Base-by-base conservation (phyloP, 192 early-diverging fungal species). In the Podila verticillata region DNA sequence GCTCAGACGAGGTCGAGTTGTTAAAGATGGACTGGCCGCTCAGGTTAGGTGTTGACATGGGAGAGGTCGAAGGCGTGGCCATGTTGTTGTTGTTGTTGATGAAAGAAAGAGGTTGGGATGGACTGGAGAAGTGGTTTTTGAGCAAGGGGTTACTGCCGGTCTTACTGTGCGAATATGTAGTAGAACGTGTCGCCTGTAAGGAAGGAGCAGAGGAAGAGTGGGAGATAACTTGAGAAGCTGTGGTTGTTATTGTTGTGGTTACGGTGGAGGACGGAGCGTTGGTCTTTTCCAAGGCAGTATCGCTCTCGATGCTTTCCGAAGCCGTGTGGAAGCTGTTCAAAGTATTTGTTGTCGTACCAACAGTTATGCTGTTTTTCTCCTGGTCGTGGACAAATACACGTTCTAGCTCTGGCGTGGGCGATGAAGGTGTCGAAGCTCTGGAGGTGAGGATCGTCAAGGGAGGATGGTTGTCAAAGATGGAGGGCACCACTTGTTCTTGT, bases 1-100 rank as follows among this genome's bases (percentile, higher is more conserved):
- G 28, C 65, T 58, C 65, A 64, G 22, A 68, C 2, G 1, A 70
- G 64, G 51, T 24, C 5, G 20, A 54, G 51, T n/a, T 54, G n/a
- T n/a, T 54, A 7, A n/a, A 54, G 22, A 54, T 3, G 22, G 20
- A 24, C 15, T 64, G n/a, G 30, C 19, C 47, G 62, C 12, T 19
- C 48, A 57, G 10, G 30, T 34, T 44, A 36, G 48, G 60, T 5
- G 63, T 64, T 13, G 22, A 6, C 17, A 63, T 35, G 47, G 61
- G 47, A 19, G 70, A 56, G 26, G 36, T 57, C 17, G 54, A 35
- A 28, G 66, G 57, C 17, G 51, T 68, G 13, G 65, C 32, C 65
- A 67, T 67, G 54, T 1, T 44, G 22, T 17, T 24, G 19, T n/a
- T n/a, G n/a, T n/a, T n/a, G n/a, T n/a, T n/a, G n/a, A n/a, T n/a